Conservation (phyloP, 257 asterid genomes). For the Thymus quinquecostatus region DNA sequence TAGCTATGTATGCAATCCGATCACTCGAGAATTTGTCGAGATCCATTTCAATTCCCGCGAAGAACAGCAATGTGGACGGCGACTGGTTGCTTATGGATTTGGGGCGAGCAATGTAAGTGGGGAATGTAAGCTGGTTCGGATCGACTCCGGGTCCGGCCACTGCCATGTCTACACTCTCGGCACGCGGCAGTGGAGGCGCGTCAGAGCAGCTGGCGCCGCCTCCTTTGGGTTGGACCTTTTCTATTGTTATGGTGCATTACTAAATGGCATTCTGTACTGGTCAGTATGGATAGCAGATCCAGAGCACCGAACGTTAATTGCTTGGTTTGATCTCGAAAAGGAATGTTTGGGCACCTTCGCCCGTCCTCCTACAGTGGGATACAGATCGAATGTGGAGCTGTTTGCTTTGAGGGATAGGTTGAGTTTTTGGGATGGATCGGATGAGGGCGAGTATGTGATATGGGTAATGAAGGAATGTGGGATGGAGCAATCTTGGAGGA, state of each 20-base stretch:
- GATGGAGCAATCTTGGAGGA: too few species aligned
- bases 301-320: not conserved
- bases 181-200: conserved; percentile 41
- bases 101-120: conserved; percentile 37
- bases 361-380: too few species aligned
- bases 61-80: too few species aligned
- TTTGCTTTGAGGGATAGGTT: not conserved
- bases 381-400: too few species aligned
- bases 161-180: conserved; percentile 52
- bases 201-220: not conserved
- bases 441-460: not conserved
- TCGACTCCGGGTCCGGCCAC: conserved; percentile 19
- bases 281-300: conserved; percentile 27
- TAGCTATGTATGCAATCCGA: conserved; percentile 46
- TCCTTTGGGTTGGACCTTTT: not conserved
- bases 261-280: conserved; percentile 56
- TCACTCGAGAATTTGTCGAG: conserved; percentile 34
- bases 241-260: not conserved
- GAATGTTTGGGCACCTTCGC: conserved; percentile 13
- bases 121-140: conserved; percentile 37
- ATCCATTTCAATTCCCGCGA: not conserved
- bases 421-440: too few species aligned
- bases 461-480: not conserved
- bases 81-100: conserved; percentile 39
- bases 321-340: conserved; percentile 45